Conservation (phyloP, 106 monocot species). For the Allium sativum region DNA sequence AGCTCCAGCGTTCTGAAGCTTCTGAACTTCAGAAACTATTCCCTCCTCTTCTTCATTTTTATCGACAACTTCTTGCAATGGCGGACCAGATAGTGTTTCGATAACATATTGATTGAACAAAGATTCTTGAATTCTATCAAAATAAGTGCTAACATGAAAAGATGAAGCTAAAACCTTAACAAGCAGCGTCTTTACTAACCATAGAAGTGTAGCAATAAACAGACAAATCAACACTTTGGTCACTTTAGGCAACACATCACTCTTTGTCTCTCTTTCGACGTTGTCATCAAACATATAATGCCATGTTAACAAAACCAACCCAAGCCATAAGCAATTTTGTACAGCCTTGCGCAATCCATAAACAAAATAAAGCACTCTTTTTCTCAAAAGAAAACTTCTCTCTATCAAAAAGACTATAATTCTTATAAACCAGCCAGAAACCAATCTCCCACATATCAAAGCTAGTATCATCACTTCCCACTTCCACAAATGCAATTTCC, state of each 20-base stretch:
- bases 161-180: constrained; percentile 76
- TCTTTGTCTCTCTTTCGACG: constrained; percentile 19
- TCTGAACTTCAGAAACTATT: constrained; percentile 49
- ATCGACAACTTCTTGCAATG: constrained; percentile 33
- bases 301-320: constrained; percentile 65
- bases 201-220: constrained; percentile 46
- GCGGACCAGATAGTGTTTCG: constrained; percentile 78
- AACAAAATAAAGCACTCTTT: constrained; percentile 79
- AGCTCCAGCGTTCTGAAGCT: constrained; percentile 60
- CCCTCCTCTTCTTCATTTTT: constrained; percentile 48
- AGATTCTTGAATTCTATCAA: constrained; percentile 82
- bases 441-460: constrained; percentile 58
- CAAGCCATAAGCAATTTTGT: constrained; percentile 77
- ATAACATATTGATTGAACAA: constrained; percentile 86
- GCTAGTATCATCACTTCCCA: constrained; percentile 59
- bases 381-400: constrained; percentile 60
- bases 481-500: constrained; percentile 66
- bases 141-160: constrained; percentile 86
- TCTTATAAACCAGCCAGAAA: constrained; percentile 74
- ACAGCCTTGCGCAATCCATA: constrained; percentile 64
- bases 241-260: constrained; percentile 29
- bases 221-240: constrained; percentile 64
- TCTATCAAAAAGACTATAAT: constrained; percentile 61
- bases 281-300: constrained; percentile 49
- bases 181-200: constrained; percentile 69